phyloP scores from a whole-genome alignment of 371 early-diverging fungal species.

The Apophysomyces sp. region DNA sequence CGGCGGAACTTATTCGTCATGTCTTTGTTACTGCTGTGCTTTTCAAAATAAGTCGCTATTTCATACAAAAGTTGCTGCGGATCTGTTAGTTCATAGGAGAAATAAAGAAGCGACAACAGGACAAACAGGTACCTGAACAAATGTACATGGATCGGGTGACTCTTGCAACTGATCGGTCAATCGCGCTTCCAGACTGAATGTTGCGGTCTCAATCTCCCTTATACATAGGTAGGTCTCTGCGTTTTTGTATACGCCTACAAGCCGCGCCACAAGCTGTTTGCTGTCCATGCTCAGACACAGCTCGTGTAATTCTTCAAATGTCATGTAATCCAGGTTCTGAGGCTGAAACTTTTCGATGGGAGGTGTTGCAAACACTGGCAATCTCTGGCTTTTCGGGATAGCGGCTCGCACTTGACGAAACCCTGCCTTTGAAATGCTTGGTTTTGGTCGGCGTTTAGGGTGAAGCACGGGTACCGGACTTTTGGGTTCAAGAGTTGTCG shows the following conservation, averaged over 20 bases:
- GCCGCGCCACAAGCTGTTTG: slow-evolving; percentile 10
- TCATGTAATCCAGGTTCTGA: slow-evolving; percentile 15
- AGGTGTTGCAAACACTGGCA: background rate
- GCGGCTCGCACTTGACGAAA: slow-evolving; percentile 7
- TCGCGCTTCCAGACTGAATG: slow-evolving; percentile 20
- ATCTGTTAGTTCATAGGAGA: background rate
- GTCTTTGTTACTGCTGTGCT: slow-evolving; percentile 18
- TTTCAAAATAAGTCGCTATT: slow-evolving; percentile 15
- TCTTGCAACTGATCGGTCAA: slow-evolving; percentile 22
- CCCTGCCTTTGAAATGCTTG: background rate
- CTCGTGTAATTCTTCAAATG: slow-evolving; percentile 16
- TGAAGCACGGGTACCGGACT: background rate
- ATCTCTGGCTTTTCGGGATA: background rate
- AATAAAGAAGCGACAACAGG: background rate
- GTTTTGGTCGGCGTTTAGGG: background rate
- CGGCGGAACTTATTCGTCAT: slow-evolving; percentile 30
- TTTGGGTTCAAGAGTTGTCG: slow-evolving; percentile 3
- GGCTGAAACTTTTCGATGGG: background rate
- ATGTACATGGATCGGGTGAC: slow-evolving; percentile 22
- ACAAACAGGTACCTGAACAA: slow-evolving; percentile 24
- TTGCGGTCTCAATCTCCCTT: slow-evolving; percentile 33
- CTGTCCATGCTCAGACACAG: slow-evolving; percentile 26
- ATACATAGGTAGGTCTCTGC: slow-evolving; percentile 29
- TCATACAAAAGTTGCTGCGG: slow-evolving; percentile 2
- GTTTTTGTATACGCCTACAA: slow-evolving; percentile 32